Percentiles rank a stretch among this genome's conserved stretches.
Evolutionary conservation across 352 stramenopile species (phyloP).

Genomic region (Aphanomyces astaci): DNA sequence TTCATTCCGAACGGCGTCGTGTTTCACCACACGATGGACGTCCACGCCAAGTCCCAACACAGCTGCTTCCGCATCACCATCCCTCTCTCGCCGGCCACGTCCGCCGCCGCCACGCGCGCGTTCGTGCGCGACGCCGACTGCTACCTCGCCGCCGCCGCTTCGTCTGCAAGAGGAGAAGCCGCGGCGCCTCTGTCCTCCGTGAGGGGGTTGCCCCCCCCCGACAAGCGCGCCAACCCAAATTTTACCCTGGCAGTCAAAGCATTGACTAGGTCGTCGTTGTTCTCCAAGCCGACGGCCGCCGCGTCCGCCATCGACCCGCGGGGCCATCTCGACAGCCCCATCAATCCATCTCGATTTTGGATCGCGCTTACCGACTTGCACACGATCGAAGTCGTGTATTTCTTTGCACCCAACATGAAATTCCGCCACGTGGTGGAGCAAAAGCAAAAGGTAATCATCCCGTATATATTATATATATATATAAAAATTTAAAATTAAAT

Average conservation of each 20-base stretch:
- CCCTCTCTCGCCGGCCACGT: slow-evolving; percentile 52
- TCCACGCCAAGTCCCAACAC: slow-evolving; percentile 60
- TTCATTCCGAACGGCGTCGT: slow-evolving; percentile 78
- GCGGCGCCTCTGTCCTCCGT: too few species aligned
- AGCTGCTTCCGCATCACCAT: slow-evolving; percentile 43
- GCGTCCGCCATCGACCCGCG: background rate
- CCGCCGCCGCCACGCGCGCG: slow-evolving; percentile 36
- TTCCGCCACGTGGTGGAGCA: background rate
- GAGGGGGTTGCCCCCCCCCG: background rate
- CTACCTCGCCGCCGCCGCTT: slow-evolving; percentile 32
- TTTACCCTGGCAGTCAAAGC: background rate
- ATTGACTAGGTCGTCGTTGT: background rate
- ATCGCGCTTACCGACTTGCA: slow-evolving; percentile 2
- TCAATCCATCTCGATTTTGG: background rate
- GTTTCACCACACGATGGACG: slow-evolving; percentile 61
- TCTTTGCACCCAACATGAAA: background rate
- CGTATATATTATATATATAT: too few species aligned
- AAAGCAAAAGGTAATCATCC: background rate
- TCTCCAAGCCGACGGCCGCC: background rate
- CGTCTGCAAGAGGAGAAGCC: too few species aligned
- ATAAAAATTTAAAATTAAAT: too few species aligned
- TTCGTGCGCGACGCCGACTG: slow-evolving; percentile 73
- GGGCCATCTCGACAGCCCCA: background rate
- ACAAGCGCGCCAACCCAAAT: background rate
- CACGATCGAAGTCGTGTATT: slow-evolving; percentile 3